These are phyloP conservation scores for Immersiporthe knoxdaviesiana DNA, from an alignment of 2,329 filamentous ascomycete genomes.

Conservation along the genomic window DNA sequence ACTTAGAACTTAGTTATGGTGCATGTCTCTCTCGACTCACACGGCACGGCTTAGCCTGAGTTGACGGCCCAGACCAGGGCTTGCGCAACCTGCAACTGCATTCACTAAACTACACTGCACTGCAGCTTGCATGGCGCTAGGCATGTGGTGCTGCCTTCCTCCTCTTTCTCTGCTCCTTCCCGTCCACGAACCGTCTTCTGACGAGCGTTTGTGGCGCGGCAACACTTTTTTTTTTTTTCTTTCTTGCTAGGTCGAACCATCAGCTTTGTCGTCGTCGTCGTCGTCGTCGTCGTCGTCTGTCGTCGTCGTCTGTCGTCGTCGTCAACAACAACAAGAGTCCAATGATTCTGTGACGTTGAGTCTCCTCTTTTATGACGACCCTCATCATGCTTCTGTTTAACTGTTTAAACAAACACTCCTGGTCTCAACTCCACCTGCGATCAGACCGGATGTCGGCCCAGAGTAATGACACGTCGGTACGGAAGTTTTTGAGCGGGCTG, in stretches of 20 bases:
- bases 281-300: too few relatives aligned
- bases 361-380: neutral
- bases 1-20: too few relatives aligned
- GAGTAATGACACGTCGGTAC: neutral
- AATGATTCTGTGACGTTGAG: neutral
- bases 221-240: too few relatives aligned
- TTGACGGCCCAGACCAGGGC: neutral
- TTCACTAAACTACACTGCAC: too few relatives aligned
- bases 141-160: neutral
- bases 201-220: neutral
- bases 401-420: neutral
- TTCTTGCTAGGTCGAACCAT: neutral
- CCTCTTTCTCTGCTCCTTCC: neutral
- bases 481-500: constrained; percentile 5
- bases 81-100: neutral
- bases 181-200: too few relatives aligned
- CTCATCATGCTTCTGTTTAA: neutral
- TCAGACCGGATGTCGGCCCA: neutral
- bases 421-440: neutral
- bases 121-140: neutral
- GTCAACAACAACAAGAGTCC: neutral
- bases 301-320: neutral
- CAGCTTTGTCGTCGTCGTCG: neutral
- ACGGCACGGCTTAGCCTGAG: neutral
- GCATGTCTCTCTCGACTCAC: neutral